Evolutionary conservation across 2,329 filamentous ascomycete genomes (phyloP), one percentile per base, ranked within the genome.

Genomic region (Emmonsiellopsis sp.): DNA sequence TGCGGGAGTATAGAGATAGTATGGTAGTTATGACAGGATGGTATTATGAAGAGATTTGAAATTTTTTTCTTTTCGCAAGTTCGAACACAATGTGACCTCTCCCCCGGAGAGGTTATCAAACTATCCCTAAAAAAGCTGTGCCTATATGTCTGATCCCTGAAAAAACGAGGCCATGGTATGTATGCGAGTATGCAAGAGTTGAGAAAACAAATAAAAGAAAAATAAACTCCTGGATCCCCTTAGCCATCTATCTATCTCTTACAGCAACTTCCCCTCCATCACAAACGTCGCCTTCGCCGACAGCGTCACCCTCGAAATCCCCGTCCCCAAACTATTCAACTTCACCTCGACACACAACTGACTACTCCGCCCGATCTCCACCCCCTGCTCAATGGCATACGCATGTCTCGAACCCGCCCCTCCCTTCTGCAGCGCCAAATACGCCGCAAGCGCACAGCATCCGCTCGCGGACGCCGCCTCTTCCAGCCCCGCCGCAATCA

Each of bases 381-480:
- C 70, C 9, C 76, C 76, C 63, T 80, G 76, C 53, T 69, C 67
- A 52, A 78, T 71, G 31, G 65, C 66, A 78, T 54, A 63, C 64
- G 55, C 66, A 62, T 57, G 48, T 54, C 58, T 54, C 54, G 58
- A 31, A 58, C 63, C 59, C 67, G 64, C 50, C 61, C 63, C 35
- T 63, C 58, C 68, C 66, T 54, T 73, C 62, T 67, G 66, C 56
- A 77, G 56, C n/a, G 73, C 71, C 41, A 75, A 62, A 57, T 75
- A 74, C 34, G 68, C 70, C 7, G 68, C 68, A 52, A 79, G 60
- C 34, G 70, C 73, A 57, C 73, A 75, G 46, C 75, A 74, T n/a
- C 74, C 76, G 54, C 72, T 75, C 4, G 77, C 76, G 5, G 76
- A 79, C 1, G 75, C 76, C 7, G 76, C 70, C 62, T 79, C 76